These are phyloP conservation scores for Phytophthora agathidicida DNA, from an alignment of 352 stramenopile species.

Conservation along the genomic window DNA sequence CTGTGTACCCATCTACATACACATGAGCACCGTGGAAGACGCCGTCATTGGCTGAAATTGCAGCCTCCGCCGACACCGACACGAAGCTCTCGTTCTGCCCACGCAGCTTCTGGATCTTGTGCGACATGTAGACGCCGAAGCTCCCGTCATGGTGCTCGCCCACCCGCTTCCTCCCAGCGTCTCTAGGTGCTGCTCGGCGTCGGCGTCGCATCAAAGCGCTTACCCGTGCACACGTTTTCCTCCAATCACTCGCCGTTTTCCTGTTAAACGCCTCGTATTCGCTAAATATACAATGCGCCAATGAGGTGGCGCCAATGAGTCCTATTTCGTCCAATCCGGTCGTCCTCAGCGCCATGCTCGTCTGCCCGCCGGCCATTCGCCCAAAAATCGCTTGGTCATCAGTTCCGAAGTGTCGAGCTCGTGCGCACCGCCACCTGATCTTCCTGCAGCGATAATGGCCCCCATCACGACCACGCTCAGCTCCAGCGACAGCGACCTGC, in stretches of 20 bases:
- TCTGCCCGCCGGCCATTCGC: constrained; percentile 28
- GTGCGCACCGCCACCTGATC: constrained; percentile 16
- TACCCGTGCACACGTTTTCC: constrained; percentile 6
- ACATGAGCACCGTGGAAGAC: constrained; percentile 84
- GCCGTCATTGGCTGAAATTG: background rate
- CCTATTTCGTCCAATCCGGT: constrained; percentile 17
- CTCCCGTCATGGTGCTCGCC: constrained; percentile 89
- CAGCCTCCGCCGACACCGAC: background rate
- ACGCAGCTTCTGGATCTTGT: constrained; percentile 92
- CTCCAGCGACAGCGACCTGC: constrained; percentile 22
- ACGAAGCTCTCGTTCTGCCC: constrained; percentile 64
- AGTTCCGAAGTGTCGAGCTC: too few species aligned
- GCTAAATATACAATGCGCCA: background rate
- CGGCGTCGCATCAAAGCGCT: constrained; percentile 15
- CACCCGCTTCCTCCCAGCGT: constrained; percentile 46
- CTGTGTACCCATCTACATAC: constrained; percentile 89
- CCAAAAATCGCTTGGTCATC: background rate
- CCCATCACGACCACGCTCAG: constrained; percentile 46
- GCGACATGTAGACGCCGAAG: constrained; percentile 91
- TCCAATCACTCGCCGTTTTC: constrained; percentile 6
- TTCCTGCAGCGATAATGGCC: constrained; percentile 50
- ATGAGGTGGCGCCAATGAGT: too few species aligned
- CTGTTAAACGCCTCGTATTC: background rate
- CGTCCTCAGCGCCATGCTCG: constrained; percentile 8
- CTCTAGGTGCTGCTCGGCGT: constrained; percentile 22